These are phyloP conservation scores for Sporisorium reilianum DNA, from an alignment of 1,284 basidiomycete species.

Conservation along the genomic window DNA sequence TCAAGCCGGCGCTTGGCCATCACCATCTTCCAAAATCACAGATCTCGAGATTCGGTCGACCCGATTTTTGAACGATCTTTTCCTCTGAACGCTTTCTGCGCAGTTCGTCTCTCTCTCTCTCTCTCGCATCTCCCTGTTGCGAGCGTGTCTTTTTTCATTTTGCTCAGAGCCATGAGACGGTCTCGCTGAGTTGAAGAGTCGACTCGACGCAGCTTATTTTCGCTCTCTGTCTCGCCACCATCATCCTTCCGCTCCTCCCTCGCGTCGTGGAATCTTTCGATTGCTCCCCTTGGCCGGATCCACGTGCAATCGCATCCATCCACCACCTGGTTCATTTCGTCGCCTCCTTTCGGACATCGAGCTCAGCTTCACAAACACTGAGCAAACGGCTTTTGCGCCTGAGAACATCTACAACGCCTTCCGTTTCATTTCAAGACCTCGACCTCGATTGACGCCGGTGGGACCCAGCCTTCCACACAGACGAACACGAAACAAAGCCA, in stretches of 20 bases:
- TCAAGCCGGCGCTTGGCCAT: constrained; percentile 18
- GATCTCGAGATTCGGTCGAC: background rate
- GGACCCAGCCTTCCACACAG: background rate
- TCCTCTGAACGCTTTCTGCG: background rate
- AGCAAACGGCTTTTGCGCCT: constrained; percentile 20
- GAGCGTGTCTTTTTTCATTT: background rate
- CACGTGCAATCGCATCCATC: constrained; percentile 17
- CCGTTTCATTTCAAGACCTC: constrained; percentile 17
- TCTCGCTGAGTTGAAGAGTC: too few relatives aligned
- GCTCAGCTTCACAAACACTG: constrained; percentile 14
- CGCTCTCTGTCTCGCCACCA: background rate
- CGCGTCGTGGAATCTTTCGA: background rate
- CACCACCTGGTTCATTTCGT: background rate
- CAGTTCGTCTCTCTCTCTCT: too few relatives aligned
- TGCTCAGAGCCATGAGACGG: too few relatives aligned
- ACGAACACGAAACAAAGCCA: constrained; percentile 3
- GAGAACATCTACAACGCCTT: constrained; percentile 20
- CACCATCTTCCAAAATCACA: background rate
- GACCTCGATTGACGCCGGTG: background rate
- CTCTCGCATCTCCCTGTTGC: background rate
- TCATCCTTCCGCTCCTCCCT: background rate
- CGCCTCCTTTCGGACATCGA: background rate
- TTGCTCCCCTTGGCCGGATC: background rate
- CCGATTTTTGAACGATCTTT: background rate
- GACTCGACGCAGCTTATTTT: background rate